Conservation (phyloP, 768 basidiomycete species). For the Paxillus rubicundulus region DNA sequence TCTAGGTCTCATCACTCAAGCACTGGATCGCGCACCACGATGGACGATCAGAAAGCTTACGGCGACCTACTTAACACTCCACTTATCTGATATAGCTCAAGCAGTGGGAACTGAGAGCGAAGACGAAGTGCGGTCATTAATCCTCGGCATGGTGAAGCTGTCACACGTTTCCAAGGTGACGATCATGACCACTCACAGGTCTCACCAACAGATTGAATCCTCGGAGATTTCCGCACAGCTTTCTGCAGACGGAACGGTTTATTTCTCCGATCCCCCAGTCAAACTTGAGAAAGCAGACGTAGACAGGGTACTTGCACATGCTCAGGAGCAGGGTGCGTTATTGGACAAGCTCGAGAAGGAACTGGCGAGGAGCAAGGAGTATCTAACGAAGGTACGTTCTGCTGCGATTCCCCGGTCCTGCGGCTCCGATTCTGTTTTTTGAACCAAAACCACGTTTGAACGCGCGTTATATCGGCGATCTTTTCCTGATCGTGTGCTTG, state of each 20-base stretch:
- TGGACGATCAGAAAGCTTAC: slow-evolving; percentile 82
- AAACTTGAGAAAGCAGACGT: slow-evolving; percentile 59
- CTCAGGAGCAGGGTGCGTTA: slow-evolving; percentile 44
- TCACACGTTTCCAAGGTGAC: not conserved
- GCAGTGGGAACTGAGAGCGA: slow-evolving; percentile 41
- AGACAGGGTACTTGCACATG: slow-evolving; percentile 52
- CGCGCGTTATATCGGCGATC: not conserved
- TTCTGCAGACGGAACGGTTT: slow-evolving; percentile 66
- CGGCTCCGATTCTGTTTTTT: not conserved
- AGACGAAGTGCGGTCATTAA: slow-evolving; percentile 53
- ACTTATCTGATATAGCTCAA: slow-evolving; percentile 67
- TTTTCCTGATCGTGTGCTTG: not conserved
- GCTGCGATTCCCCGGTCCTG: not conserved
- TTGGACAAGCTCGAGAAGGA: slow-evolving; percentile 25
- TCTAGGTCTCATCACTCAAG: slow-evolving; percentile 64
- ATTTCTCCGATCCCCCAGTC: slow-evolving; percentile 65
- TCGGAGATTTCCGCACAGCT: slow-evolving; percentile 69
- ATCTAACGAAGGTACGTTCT: slow-evolving; percentile 59
- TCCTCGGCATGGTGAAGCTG: slow-evolving; percentile 69
- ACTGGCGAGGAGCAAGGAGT: slow-evolving; percentile 66
- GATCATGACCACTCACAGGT: not conserved
- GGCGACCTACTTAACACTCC: slow-evolving; percentile 77
- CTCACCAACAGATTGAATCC: slow-evolving; percentile 57
- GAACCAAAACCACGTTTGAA: not conserved
- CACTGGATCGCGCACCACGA: slow-evolving; percentile 65